Evolutionary conservation across 768 basidiomycete species (phyloP).

Genomic region (Suillus subalutaceus): DNA sequence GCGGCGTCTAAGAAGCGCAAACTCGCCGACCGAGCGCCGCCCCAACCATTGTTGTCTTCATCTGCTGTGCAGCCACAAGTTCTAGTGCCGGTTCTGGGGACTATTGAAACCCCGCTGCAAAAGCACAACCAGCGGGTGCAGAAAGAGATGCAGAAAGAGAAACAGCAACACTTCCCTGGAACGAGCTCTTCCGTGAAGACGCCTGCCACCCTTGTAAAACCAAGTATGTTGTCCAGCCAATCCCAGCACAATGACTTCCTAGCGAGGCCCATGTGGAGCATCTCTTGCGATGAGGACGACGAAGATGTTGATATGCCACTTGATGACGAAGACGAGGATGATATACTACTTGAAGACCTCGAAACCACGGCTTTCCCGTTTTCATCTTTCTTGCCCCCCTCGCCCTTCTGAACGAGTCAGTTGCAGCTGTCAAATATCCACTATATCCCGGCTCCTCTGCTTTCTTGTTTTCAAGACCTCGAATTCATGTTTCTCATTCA

Average conservation of each 20-base stretch:
- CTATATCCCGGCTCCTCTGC: background rate
- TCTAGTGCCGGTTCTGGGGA: background rate
- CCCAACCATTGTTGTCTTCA: background rate
- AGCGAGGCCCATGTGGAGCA: background rate
- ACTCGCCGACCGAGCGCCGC: background rate
- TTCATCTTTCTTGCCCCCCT: background rate
- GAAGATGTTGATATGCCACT: background rate
- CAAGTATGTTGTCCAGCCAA: background rate
- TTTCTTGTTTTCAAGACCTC: constrained; percentile 4
- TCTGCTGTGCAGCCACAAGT: background rate
- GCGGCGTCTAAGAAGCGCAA: background rate
- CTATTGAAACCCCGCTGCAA: background rate
- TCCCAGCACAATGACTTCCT: background rate
- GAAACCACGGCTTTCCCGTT: background rate
- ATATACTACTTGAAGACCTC: background rate
- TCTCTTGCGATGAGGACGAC: background rate
- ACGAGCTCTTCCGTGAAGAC: background rate
- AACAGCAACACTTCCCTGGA: background rate
- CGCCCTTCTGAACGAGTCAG: background rate
- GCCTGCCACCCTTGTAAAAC: background rate
- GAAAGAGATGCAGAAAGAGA: background rate
- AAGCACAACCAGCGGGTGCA: background rate
- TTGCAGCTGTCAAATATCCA: background rate
- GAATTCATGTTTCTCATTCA: background rate
- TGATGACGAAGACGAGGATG: background rate